Conservation (phyloP, 345 rosid genomes). For the Camelina laxa region DNA sequence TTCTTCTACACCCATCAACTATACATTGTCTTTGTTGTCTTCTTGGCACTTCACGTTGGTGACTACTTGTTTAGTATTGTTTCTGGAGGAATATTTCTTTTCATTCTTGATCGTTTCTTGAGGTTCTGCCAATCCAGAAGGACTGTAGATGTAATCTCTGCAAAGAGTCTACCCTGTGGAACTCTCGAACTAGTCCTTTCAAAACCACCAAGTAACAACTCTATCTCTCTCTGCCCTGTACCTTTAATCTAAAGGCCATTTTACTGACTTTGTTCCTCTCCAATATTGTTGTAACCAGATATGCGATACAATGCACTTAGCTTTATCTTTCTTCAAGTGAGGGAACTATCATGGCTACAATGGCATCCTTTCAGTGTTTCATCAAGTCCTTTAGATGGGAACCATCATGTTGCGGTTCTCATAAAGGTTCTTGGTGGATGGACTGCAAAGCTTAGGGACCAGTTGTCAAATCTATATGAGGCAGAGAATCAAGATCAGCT, state of each 20-base stretch:
- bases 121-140: conserved; percentile 88
- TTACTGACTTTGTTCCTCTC: neutral
- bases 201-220: conserved; percentile 69
- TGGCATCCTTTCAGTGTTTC: conserved; percentile 99
- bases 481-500: conserved; percentile 41
- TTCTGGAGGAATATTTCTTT: conserved; percentile 81
- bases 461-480: conserved; percentile 44
- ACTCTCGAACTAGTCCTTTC: conserved; percentile 72
- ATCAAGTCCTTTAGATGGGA: conserved; percentile 84
- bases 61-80: conserved; percentile 70
- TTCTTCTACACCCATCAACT: conserved; percentile 97
- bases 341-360: conserved; percentile 88
- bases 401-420: conserved; percentile 67
- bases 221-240: conserved; percentile 15
- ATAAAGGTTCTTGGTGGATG: conserved; percentile 84
- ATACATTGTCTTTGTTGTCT: conserved; percentile 72
- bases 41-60: conserved; percentile 87
- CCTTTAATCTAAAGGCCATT: neutral
- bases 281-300: conserved; percentile 43
- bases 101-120: conserved; percentile 85
- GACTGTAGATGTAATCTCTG: conserved; percentile 71
- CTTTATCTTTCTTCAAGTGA: conserved; percentile 82
- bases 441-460: conserved; percentile 70
- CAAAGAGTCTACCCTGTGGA: conserved; percentile 80
- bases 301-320: conserved; percentile 83